A percentile compares a stretch with the other conserved stretches of the same genome.
Conservation (phyloP, 257 asterid species). For the Salvia rosmarinus region DNA sequence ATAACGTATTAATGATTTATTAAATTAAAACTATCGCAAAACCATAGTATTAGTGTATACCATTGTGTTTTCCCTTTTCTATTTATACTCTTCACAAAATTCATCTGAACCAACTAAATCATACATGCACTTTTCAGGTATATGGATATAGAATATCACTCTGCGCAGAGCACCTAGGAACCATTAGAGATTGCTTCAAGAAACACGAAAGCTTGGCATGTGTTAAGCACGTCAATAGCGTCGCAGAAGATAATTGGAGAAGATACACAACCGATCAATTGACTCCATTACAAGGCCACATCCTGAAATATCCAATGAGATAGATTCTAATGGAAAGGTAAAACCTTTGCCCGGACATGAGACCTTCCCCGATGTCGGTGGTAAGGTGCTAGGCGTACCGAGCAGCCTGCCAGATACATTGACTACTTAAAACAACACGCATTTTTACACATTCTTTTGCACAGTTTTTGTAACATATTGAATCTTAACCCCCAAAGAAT, state of each 20-base stretch:
- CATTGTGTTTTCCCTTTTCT: background rate
- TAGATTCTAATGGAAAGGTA: slow-evolving; percentile 56
- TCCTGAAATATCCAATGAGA: slow-evolving; percentile 62
- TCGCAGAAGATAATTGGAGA: slow-evolving; percentile 77
- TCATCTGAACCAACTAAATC: too few relatives aligned
- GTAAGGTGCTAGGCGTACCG: slow-evolving; percentile 69
- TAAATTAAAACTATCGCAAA: too few relatives aligned
- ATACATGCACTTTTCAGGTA: slow-evolving; percentile 40
- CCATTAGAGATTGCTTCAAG: slow-evolving; percentile 46
- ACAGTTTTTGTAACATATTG: slow-evolving; percentile 15
- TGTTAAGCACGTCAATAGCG: slow-evolving; percentile 50
- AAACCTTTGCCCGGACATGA: slow-evolving; percentile 60
- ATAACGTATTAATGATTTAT: too few relatives aligned
- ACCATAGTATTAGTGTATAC: too few relatives aligned
- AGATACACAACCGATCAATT: slow-evolving; percentile 51
- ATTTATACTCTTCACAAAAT: too few relatives aligned
- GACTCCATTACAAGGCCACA: slow-evolving; percentile 70
- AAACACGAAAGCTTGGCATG: slow-evolving; percentile 58
- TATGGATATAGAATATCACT: slow-evolving; percentile 84
- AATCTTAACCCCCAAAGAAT: background rate
- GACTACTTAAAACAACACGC: slow-evolving; percentile 52
- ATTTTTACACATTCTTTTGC: background rate
- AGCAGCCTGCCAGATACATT: slow-evolving; percentile 77
- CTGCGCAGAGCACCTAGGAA: slow-evolving; percentile 74
- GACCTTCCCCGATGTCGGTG: slow-evolving; percentile 72